Base-by-base conservation (phyloP, 768 basidiomycete species). In the Pleurotus tuber-regium region DNA sequence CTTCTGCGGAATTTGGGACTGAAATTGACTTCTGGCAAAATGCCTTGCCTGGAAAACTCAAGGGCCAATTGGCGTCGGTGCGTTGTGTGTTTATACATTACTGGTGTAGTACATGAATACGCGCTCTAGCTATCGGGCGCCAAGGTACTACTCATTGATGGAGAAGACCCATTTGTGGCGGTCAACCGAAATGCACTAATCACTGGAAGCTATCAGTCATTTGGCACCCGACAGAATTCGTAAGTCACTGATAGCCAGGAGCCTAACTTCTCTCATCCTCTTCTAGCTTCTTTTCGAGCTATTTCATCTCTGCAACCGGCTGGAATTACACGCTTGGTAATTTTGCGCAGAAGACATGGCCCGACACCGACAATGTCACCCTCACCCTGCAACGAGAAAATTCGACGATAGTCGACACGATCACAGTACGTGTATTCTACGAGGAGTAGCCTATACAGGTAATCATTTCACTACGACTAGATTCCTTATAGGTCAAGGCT, bases 401-500 rank as follows among this genome's bases (percentile, higher is more conserved):
- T 48, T 67, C 62, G 39, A 70, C 43, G 21, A 36, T 41, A 7
- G 66, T 65, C 19, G 75, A 79, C 30, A 78, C 70, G 4, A 62
- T 83, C 54, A 71, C 69, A 1, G 81, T 80, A 40, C 46, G 73
- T 62, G 10, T 25, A 7, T 16, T 39, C 14, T 12, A n/a, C 43
- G 40, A 11, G 21, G 24, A 29, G 26, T 1, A 16, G 30, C 14
- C 28, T 12, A 8, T 25, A 24, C 48, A 48, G 33, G 54, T 51
- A 33, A 7, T 23, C 21, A 28, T 16, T 30, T 26, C 7, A 18
- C n/a, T 14, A 23, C 28, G 10, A 44, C 5, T 41, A 83, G 80
- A 62, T 84, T 44, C 81, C 83, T 10, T 84, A 81, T 61, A 76
- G 78, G 30, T 82, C 81, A 4, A 73, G 79, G 29, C 70, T 83